Percentiles rank a stretch among this genome's conserved stretches.
These are phyloP conservation scores for Cylindrotheca closterium DNA, from an alignment of 108 stramenopile genomes.

Conservation along the genomic window DNA sequence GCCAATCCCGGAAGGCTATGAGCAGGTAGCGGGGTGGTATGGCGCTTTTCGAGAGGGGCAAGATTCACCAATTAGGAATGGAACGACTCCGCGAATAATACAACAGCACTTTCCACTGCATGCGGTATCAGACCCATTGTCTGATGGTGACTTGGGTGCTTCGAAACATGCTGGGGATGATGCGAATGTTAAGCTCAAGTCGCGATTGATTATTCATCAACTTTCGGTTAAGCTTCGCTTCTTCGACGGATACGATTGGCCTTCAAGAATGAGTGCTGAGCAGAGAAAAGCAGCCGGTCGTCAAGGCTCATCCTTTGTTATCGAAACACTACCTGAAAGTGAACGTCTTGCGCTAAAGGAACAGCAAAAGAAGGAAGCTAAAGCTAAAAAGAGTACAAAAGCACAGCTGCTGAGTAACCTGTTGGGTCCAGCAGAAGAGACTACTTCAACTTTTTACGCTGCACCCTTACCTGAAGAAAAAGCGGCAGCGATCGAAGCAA, in stretches of 20 bases:
- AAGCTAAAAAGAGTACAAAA: slow-evolving; percentile 31
- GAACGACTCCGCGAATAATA: slow-evolving; percentile 26
- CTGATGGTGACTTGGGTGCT: slow-evolving; percentile 60
- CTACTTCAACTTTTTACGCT: slow-evolving; percentile 21
- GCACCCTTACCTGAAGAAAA: slow-evolving; percentile 64
- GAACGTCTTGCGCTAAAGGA: slow-evolving; percentile 7
- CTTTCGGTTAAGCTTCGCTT: slow-evolving; percentile 55
- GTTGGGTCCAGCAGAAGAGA: slow-evolving; percentile 29
- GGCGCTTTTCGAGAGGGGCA: neutral
- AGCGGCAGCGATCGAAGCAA: slow-evolving; percentile 21
- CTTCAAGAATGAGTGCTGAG: slow-evolving; percentile 23
- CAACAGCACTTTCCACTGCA: slow-evolving; percentile 71
- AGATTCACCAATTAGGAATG: neutral
- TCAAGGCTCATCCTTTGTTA: slow-evolving; percentile 31
- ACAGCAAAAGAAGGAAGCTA: neutral
- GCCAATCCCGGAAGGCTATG: slow-evolving; percentile 58
- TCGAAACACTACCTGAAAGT: slow-evolving; percentile 33
- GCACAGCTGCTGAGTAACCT: slow-evolving; percentile 52
- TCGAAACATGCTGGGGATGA: slow-evolving; percentile 48
- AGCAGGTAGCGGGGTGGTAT: slow-evolving; percentile 73
- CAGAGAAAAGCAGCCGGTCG: slow-evolving; percentile 15
- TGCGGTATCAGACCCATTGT: slow-evolving; percentile 48
- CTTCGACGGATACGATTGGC: slow-evolving; percentile 85
- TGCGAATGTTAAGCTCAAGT: slow-evolving; percentile 28
- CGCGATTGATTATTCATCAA: slow-evolving; percentile 64